Evolutionary conservation across 2,329 filamentous ascomycete genomes (phyloP).

Genomic region (Penicillium sp.): DNA sequence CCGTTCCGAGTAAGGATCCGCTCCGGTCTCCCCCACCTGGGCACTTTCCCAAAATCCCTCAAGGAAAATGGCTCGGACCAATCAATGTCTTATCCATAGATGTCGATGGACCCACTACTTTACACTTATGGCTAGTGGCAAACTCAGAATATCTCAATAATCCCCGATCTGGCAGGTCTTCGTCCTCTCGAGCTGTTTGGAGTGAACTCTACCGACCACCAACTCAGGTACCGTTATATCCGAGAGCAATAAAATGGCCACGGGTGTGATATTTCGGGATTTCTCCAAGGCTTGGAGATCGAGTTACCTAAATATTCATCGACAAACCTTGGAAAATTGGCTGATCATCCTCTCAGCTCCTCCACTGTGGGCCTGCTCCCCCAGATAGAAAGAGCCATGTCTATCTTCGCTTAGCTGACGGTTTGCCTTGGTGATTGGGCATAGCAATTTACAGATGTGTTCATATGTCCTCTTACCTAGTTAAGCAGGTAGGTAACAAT

Average conservation of each 20-base stretch:
- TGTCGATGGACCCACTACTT: not conserved
- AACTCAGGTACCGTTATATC: not conserved
- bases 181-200: not conserved
- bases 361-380: slow-evolving; percentile 7
- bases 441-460: not conserved
- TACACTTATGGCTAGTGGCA: slow-evolving; percentile 1
- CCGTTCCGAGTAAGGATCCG: slow-evolving; percentile 22
- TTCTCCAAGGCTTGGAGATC: not conserved
- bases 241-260: no score
- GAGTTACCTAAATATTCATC: not conserved
- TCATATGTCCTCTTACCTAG: not conserved
- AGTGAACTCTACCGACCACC: not conserved
- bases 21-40: slow-evolving; percentile 10
- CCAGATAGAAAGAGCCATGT: not conserved
- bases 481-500: not conserved
- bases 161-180: not conserved
- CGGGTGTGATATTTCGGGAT: not conserved
- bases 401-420: slow-evolving; percentile 1
- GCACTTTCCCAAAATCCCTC: slow-evolving; percentile 18
- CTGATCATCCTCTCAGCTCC: not conserved
- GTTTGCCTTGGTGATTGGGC: not conserved
- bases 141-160: slow-evolving; percentile 13
- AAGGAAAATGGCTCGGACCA: slow-evolving; percentile 3
- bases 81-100: not conserved
- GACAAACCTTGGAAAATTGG: not conserved